Evolutionary conservation across 805 yeast species (phyloP).

Genomic region (Tetrapisispora taiwanensis): DNA sequence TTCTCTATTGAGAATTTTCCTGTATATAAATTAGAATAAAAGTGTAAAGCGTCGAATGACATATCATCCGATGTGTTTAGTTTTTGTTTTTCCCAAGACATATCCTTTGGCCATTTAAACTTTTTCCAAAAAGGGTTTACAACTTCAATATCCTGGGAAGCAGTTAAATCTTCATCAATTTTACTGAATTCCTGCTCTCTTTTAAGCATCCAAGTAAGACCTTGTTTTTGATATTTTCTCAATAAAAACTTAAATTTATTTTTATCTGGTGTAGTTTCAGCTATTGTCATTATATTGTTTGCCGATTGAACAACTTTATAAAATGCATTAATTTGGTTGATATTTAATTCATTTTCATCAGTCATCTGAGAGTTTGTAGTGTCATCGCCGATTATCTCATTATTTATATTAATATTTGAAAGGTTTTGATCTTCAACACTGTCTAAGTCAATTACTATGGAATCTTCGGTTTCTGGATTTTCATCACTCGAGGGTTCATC

Average conservation of each 20-base stretch:
- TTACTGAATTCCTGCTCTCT: constrained; percentile 53
- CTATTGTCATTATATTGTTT: constrained; percentile 44
- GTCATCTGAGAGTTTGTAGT: constrained; percentile 10
- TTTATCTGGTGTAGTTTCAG: constrained; percentile 46
- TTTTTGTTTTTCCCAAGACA: constrained; percentile 29
- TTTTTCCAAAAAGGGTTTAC: constrained; percentile 80
- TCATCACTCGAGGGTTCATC: constrained; percentile 12
- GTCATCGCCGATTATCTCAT: background rate
- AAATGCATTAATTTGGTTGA: constrained; percentile 59
- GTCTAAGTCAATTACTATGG: constrained; percentile 16
- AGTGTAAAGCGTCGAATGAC: constrained; percentile 23
- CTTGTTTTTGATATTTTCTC: constrained; percentile 74
- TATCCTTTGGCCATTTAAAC: constrained; percentile 60
- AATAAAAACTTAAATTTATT: constrained; percentile 45
- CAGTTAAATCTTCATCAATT: constrained; percentile 6
- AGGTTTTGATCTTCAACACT: background rate
- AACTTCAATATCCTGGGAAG: constrained; percentile 24
- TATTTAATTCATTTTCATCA: constrained; percentile 25
- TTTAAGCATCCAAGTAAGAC: constrained; percentile 81
- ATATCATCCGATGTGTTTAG: constrained; percentile 6
- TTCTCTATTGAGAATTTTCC: constrained; percentile 65
- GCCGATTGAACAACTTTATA: constrained; percentile 64
- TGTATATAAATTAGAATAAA: constrained; percentile 69
- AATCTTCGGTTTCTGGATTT: constrained; percentile 6
- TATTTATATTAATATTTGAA: background rate